Base-by-base conservation (phyloP, 2,329 filamentous ascomycete species). In the Arachnopeziza araneosa region DNA sequence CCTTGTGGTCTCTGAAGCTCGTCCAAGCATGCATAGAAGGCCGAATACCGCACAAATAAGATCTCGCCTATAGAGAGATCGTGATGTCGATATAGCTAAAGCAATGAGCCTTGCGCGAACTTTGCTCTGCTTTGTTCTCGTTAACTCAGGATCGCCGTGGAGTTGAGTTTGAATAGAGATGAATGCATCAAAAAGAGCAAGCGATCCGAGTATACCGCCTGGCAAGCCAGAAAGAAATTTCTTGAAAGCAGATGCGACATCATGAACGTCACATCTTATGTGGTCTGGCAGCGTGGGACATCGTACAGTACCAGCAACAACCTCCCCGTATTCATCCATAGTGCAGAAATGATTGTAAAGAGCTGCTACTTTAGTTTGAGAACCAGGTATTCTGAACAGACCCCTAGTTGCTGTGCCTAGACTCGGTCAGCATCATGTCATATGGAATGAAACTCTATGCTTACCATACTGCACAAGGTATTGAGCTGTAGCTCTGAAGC, bases 211-310 rank as follows among this genome's bases (percentile, higher is more conserved):
- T 50, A 90, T 84, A 0, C 87, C 87, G 0, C 86, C 86, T 0
- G 86, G 85, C 0, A 90, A 70, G 0, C 82, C 82, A 0, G 80
- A 78, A 0, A 90, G 74, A n/a, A 90, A 76, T 14, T 79, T 80
- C 67, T 89, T 89, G 72, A 90, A 88, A 0, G 83, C 79, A 1
- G 84, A 86, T 1, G 86, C 86, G 30, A 89, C 81, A 72, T 89
- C 87, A 62, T 89, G 84, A 2, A 84, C 77, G 7, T 81, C 79
- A 53, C 77, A 81, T 48, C 78, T 78, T 62, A 89, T 83, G 66
- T 88, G 84, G 1, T 73, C 71, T 2, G 87, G 86, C 1, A 89
- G 74, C 50, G 78, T 84, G 6, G 84, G 80, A 55, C 78, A 82
- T 36, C 82, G 78, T 26, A 85, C 83, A 0, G 85, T 89, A 54